Conservation (phyloP, 2,329 filamentous ascomycete species). For the Penicillium sp. region DNA sequence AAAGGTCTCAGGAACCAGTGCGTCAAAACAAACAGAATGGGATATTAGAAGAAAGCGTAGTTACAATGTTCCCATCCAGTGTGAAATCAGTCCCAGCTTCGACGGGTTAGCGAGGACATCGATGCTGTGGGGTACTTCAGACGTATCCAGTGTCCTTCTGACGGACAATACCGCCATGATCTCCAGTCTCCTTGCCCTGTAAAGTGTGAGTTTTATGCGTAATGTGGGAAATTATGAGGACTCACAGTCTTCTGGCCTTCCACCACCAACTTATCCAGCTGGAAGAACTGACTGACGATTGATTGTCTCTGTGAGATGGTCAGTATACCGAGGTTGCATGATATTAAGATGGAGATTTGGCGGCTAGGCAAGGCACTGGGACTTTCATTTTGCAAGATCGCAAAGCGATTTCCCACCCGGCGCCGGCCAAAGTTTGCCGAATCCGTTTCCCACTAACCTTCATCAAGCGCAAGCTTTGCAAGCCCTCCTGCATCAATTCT, state of each 20-base stretch:
- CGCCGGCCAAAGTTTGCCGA: background rate
- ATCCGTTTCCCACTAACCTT: constrained; percentile 65
- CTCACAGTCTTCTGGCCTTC: constrained; percentile 80
- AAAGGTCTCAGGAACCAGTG: constrained; percentile 11
- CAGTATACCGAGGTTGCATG: constrained; percentile 25
- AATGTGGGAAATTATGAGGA: constrained; percentile 13
- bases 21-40: constrained; percentile 11
- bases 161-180: constrained; percentile 67
- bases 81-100: constrained; percentile 33
- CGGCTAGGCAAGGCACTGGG: background rate
- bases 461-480: constrained; percentile 83
- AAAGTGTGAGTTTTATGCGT: constrained; percentile 7
- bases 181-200: constrained; percentile 56
- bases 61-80: constrained; percentile 8
- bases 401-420: background rate
- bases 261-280: constrained; percentile 86
- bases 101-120: constrained; percentile 5
- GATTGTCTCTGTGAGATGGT: constrained; percentile 79
- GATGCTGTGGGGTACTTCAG: background rate
- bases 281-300: constrained; percentile 90
- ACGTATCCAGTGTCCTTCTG: constrained; percentile 76
- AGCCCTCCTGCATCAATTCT: constrained; percentile 83
- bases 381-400: background rate
- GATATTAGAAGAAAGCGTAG: background rate
- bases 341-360: background rate